These are phyloP conservation scores for Solanum tacnaense DNA, from an alignment of 257 asterid species.

Conservation along the genomic window DNA sequence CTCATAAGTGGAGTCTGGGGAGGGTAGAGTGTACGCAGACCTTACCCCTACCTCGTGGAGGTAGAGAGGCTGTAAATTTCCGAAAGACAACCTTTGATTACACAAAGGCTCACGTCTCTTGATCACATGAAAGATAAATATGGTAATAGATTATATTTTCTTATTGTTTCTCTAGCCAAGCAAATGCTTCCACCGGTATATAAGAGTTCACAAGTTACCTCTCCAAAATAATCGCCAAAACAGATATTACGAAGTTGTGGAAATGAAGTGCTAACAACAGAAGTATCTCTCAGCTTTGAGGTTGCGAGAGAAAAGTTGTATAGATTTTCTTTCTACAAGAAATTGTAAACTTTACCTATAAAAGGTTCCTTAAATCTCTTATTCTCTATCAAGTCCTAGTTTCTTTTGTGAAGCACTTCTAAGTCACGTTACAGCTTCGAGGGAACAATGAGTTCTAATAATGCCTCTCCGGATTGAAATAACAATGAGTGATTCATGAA, in stretches of 20 bases:
- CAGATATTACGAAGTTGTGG: background rate
- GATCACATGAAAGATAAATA: background rate
- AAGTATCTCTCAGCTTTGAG: background rate
- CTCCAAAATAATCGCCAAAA: background rate
- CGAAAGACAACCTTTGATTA: background rate
- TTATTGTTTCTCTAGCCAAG: background rate
- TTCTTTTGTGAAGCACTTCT: background rate
- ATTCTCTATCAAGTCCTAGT: background rate
- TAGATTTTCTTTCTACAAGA: background rate
- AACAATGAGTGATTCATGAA: background rate
- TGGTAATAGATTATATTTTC: background rate
- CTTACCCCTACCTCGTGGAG: background rate
- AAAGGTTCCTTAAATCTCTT: background rate
- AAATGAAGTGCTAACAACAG: background rate
- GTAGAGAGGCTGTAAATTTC: background rate
- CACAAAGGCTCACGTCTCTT: background rate
- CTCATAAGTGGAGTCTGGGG: background rate
- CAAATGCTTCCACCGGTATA: background rate
- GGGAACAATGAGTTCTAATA: background rate
- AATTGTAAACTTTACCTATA: too few species aligned
- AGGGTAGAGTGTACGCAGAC: background rate
- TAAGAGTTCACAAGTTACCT: background rate
- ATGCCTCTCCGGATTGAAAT: background rate
- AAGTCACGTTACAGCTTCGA: background rate
- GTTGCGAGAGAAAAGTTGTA: background rate